Percentiles rank a stretch among this genome's conserved stretches.
Conservation (phyloP, 2,329 filamentous ascomycete species). For the Huntiella savannae region DNA sequence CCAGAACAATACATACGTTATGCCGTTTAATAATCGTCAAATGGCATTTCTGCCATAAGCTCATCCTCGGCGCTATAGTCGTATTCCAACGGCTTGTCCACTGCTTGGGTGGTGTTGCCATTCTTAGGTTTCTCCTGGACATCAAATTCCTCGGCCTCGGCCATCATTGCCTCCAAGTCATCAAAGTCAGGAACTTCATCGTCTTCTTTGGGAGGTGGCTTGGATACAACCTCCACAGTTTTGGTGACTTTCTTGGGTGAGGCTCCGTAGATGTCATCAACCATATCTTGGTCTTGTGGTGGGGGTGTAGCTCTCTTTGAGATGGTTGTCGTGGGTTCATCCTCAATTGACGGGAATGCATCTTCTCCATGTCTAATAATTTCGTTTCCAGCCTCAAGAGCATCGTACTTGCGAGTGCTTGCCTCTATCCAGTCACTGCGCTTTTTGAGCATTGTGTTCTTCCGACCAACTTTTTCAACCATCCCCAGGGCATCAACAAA, state of each 20-base stretch:
- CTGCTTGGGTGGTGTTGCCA: slow-evolving; percentile 8
- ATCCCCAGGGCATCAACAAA: slow-evolving; percentile 79
- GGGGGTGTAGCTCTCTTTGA: no score
- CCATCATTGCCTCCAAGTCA: slow-evolving; percentile 33
- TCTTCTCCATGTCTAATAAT: slow-evolving; percentile 11
- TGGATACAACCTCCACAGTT: not conserved
- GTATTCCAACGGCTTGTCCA: slow-evolving; percentile 15
- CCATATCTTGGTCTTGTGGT: slow-evolving; percentile 11
- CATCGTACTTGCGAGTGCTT: slow-evolving; percentile 27
- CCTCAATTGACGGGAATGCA: not conserved
- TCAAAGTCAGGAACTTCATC: slow-evolving; percentile 20
- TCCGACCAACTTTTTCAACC: slow-evolving; percentile 85
- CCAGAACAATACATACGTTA: no score
- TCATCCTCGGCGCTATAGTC: slow-evolving; percentile 45
- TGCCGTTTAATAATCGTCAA: slow-evolving; percentile 6
- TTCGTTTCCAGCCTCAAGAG: slow-evolving; percentile 19
- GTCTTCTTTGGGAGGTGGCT: slow-evolving; percentile 5
- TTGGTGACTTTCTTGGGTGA: slow-evolving; percentile 23
- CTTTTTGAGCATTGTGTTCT: slow-evolving; percentile 54
- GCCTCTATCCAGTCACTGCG: slow-evolving; percentile 74
- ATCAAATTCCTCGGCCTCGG: slow-evolving; percentile 23
- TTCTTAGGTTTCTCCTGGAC: not conserved
- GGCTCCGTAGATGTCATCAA: slow-evolving; percentile 35
- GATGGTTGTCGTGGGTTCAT: no score
- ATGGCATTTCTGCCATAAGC: slow-evolving; percentile 42